These are phyloP conservation scores for Phytopythium vexans DNA, from an alignment of 352 stramenopile genomes.

Conservation along the genomic window DNA sequence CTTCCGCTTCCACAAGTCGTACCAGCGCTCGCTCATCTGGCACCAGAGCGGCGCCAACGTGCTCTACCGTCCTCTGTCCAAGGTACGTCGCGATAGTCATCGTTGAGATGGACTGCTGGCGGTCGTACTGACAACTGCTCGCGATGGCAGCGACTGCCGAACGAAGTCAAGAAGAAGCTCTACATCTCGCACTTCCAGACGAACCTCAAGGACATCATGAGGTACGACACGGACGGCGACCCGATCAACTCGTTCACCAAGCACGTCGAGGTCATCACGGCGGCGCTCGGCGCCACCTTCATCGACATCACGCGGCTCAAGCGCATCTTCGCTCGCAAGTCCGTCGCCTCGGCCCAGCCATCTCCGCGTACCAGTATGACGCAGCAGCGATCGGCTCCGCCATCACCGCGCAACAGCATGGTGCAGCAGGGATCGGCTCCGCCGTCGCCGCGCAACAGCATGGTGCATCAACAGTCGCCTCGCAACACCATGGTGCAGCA, in stretches of 20 bases:
- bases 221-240: conserved; percentile 73
- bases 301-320: conserved; percentile 55
- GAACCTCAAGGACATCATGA: conserved; percentile 73
- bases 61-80: conserved; percentile 57
- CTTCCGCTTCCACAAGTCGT: conserved; percentile 68
- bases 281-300: conserved; percentile 49
- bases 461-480: too few relatives aligned
- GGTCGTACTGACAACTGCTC: not conserved
- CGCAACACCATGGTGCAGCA: too few relatives aligned
- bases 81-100: conserved; percentile 22
- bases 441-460: too few relatives aligned
- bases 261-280: conserved; percentile 72
- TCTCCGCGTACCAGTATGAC: too few relatives aligned
- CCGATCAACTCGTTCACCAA: conserved; percentile 64
- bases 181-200: conserved; percentile 61
- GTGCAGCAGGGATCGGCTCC: too few relatives aligned
- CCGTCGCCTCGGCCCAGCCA: conserved; percentile 12
- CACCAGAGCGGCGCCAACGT: conserved; percentile 45
- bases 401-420: too few relatives aligned
- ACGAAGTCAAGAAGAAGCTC: conserved; percentile 77
- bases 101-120: not conserved
- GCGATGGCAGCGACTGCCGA: conserved; percentile 41
- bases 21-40: conserved; percentile 61
- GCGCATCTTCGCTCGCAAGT: conserved; percentile 33
- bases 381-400: too few relatives aligned